Conservation (phyloP, 2,329 filamentous ascomycete species). For the Thielaviopsis musarum region DNA sequence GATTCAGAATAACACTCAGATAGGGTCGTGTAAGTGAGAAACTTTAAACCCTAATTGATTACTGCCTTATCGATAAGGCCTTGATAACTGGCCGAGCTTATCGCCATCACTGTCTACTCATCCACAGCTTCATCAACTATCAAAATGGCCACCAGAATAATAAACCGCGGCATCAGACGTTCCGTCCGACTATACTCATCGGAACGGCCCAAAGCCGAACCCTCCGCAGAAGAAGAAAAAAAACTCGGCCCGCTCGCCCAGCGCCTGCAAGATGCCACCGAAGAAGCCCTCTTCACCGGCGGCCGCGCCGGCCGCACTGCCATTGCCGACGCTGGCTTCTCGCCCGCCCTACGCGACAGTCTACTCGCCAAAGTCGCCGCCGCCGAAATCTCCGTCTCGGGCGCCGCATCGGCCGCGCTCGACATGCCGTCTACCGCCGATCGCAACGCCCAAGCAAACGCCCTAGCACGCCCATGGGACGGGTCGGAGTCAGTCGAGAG, state of each 20-base stretch:
- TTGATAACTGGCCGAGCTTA: neutral
- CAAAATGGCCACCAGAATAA: too few species aligned
- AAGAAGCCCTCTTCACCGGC: constrained; percentile 41
- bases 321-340: constrained; percentile 46
- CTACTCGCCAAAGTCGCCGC: constrained; percentile 36
- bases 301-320: constrained; percentile 42
- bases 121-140: too few species aligned
- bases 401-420: neutral
- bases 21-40: too few species aligned
- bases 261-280: constrained; percentile 44
- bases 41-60: too few species aligned
- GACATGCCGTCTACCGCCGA: constrained; percentile 40
- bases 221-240: neutral
- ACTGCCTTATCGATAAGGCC: too few species aligned
- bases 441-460: constrained; percentile 49
- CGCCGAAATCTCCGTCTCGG: neutral
- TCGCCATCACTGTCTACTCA: neutral
- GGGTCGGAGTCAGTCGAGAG: constrained; percentile 64
- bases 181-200: too few species aligned
- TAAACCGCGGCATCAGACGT: too few species aligned
- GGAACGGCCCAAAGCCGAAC: too few species aligned
- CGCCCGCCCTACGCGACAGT: constrained; percentile 41
- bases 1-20: too few species aligned
- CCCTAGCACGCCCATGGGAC: constrained; percentile 55
- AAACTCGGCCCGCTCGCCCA: constrained; percentile 19